Evolutionary conservation across 352 stramenopile species (phyloP), one percentile per base, ranked within the genome.

Genomic region (Blastocystis sp.): DNA sequence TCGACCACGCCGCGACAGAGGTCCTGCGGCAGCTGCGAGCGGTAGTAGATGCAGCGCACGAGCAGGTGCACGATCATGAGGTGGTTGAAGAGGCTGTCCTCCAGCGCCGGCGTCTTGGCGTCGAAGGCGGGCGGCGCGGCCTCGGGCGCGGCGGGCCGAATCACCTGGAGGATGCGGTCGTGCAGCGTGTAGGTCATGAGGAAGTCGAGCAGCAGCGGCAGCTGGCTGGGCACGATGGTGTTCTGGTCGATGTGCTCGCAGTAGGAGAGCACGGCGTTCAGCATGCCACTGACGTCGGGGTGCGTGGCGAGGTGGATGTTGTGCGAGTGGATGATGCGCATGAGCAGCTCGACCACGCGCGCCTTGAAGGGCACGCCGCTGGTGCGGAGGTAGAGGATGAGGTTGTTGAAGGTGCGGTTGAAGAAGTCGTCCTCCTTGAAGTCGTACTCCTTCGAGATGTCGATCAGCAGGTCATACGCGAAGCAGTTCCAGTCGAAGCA

Each of bases 401-500:
- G 45, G 52, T 88, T 74, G 17, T 54, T 57, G 34, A 88, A 42
- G 14, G 54, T 57, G 17, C 11, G 63, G 19, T 76, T 45, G 45
- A 88, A 76, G 61, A 88, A 88, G 24, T 54, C n/a, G 10, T 19
- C 14, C 34, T 88, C 62, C 17, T 69, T 63, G 9, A 65, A 38
- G n/a, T 34, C 61, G 34, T 54, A 52, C 1, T 19, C n/a, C 34
- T 77, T 65, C 45, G 28, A 66, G 10, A 88, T 76, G n/a, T 88
- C 78, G 21, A 88, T 40, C 11, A 71, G 19, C 17, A 88, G 28
- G 7, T 88, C 78, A 17, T 69, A 61, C 40, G 64, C 64, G 45
- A 76, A 79, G 34, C 78, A 88, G 43, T 45, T 77, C 78, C 78
- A 88, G 45, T 88, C 78, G 38, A 79, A 88, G 52, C 78, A 84